phyloP scores from a whole-genome alignment of 148 eudicot genomes.

The Hydrangea macrophylla region DNA sequence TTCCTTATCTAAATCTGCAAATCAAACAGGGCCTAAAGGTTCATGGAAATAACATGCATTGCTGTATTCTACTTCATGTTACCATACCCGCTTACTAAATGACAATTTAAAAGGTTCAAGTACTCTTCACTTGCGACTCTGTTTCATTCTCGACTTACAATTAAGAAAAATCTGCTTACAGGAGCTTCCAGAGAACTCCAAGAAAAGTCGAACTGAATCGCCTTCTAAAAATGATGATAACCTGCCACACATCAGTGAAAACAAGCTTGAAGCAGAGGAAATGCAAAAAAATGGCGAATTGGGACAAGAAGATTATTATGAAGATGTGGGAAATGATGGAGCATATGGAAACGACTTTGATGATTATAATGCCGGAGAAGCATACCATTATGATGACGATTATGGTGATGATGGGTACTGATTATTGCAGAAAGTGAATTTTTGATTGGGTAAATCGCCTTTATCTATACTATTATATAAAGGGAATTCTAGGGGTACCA shows the following conservation, averaged over 20 bases:
- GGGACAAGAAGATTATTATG: slow-evolving; percentile 18
- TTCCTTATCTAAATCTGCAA: too few relatives aligned
- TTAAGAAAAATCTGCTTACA: slow-evolving; percentile 3
- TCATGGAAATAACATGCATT: too few relatives aligned
- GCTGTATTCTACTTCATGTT: too few relatives aligned
- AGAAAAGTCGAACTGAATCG: slow-evolving; percentile 8
- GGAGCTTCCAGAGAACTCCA: slow-evolving; percentile 1
- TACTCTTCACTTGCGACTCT: too few relatives aligned
- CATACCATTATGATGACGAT: slow-evolving; percentile 26
- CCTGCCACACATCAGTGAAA: neutral
- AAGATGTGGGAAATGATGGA: slow-evolving; percentile 11
- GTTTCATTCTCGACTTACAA: too few relatives aligned
- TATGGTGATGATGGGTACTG: slow-evolving; percentile 6
- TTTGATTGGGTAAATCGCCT: too few relatives aligned
- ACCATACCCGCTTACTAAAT: too few relatives aligned
- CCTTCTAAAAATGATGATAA: neutral
- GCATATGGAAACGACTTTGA: slow-evolving; percentile 20
- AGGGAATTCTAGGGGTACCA: too few relatives aligned
- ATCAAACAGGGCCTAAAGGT: too few relatives aligned
- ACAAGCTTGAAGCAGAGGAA: neutral
- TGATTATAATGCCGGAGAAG: slow-evolving; percentile 21
- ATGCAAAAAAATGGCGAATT: neutral
- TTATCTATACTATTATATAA: too few relatives aligned
- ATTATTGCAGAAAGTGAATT: too few relatives aligned
- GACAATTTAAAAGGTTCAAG: too few relatives aligned